Percentiles rank a stretch among this genome's conserved stretches.
These are phyloP conservation scores for Ambrosiella xylebori DNA, from an alignment of 2,329 filamentous ascomycete genomes.

Conservation along the genomic window DNA sequence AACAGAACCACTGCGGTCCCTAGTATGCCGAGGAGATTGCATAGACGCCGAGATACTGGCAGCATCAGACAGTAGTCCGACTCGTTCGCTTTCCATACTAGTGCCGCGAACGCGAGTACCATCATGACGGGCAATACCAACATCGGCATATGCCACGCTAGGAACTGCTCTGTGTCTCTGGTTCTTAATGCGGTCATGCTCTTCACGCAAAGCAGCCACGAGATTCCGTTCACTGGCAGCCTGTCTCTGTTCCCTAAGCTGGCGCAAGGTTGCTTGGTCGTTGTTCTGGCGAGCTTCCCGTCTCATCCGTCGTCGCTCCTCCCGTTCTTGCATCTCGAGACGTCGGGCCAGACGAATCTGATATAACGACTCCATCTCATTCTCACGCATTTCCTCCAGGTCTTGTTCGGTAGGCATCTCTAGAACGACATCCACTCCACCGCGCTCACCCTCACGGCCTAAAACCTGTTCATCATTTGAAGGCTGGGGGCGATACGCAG, in stretches of 20 bases:
- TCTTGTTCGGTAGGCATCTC: slow-evolving; percentile 70
- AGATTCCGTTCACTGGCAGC: slow-evolving; percentile 29
- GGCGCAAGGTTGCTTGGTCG: slow-evolving; percentile 51
- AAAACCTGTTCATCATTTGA: slow-evolving; percentile 65
- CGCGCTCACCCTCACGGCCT: slow-evolving; percentile 77
- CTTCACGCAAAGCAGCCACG: slow-evolving; percentile 40
- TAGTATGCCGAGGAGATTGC: slow-evolving; percentile 21
- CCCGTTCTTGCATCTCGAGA: slow-evolving; percentile 57
- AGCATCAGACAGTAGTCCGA: slow-evolving; percentile 54
- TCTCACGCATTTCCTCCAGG: slow-evolving; percentile 60
- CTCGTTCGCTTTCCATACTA: slow-evolving; percentile 54
- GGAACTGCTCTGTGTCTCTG: slow-evolving; percentile 49
- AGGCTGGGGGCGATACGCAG: slow-evolving; percentile 60
- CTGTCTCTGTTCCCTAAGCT: slow-evolving; percentile 41
- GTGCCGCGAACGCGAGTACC: slow-evolving; percentile 58
- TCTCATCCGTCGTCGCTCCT: slow-evolving; percentile 52
- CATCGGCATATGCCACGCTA: slow-evolving; percentile 57
- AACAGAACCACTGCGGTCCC: slow-evolving; percentile 36
- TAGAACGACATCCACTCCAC: slow-evolving; percentile 76
- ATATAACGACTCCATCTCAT: slow-evolving; percentile 85
- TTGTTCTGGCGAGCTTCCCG: slow-evolving; percentile 55
- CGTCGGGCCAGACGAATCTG: slow-evolving; percentile 70
- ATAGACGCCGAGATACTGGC: slow-evolving; percentile 39
- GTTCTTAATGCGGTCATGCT: slow-evolving; percentile 38
- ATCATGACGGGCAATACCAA: slow-evolving; percentile 62